Conservation (phyloP, 495 filamentous ascomycete genomes). For the Penicillium chermesinum region DNA sequence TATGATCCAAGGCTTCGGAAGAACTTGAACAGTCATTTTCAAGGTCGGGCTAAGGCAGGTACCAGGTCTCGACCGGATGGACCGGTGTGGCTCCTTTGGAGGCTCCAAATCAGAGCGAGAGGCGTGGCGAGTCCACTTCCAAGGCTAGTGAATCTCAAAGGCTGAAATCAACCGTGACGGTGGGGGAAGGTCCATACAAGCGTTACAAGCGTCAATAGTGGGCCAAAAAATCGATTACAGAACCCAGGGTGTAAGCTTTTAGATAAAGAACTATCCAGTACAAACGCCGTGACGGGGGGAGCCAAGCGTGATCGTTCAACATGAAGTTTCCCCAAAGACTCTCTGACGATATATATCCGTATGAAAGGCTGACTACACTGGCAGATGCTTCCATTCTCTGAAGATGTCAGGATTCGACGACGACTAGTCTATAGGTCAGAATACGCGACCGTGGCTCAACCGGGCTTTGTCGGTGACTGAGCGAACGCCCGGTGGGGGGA, state of each 20-base stretch:
- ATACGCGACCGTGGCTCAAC: neutral
- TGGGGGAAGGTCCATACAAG: slow-evolving; percentile 12
- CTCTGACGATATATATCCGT: too few relatives aligned
- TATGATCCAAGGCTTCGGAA: neutral
- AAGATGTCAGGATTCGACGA: too few relatives aligned
- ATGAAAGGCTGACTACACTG: neutral
- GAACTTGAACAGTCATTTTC: neutral
- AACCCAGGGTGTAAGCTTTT: neutral
- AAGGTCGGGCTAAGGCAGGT: neutral
- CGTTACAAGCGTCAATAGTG: slow-evolving; percentile 11
- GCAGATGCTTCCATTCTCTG: neutral
- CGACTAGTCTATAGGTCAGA: too few relatives aligned
- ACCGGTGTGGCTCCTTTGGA: slow-evolving; percentile 11
- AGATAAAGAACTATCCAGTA: neutral
- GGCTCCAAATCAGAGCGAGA: slow-evolving; percentile 19
- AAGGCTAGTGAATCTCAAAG: too few relatives aligned
- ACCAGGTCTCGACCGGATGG: slow-evolving; percentile 6
- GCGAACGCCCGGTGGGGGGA: neutral
- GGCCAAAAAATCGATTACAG: neutral
- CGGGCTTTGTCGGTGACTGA: neutral
- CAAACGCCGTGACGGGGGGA: too few relatives aligned
- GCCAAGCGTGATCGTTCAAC: too few relatives aligned
- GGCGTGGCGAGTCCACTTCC: slow-evolving; percentile 21
- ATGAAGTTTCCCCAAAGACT: too few relatives aligned
- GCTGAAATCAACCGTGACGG: too few relatives aligned